Evolutionary conservation across 2,329 filamentous ascomycete genomes (phyloP).

Genomic region (Aspergillus neoniger): DNA sequence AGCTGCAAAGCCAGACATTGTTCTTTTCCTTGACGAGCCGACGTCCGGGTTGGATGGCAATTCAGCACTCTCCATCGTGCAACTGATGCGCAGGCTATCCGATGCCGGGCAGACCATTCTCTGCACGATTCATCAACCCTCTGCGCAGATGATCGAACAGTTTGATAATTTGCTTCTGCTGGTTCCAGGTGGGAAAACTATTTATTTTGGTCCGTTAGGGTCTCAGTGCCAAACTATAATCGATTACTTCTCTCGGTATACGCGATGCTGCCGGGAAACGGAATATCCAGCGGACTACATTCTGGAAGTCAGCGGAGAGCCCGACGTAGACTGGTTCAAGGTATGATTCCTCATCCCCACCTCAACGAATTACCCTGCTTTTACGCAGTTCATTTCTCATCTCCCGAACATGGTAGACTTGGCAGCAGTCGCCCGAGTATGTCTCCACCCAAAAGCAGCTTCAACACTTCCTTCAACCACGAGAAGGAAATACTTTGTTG

Average conservation of each 20-base stretch:
- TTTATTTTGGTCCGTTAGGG: conserved; percentile 48
- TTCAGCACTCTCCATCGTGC: conserved; percentile 58
- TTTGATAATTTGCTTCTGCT: conserved; percentile 58
- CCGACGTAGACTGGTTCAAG: no score
- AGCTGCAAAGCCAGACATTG: conserved; percentile 44
- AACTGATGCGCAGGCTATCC: conserved; percentile 58
- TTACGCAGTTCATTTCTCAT: no score
- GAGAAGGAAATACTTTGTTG: not conserved
- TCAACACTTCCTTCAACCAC: no score
- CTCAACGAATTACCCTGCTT: no score
- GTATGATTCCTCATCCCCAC: no score
- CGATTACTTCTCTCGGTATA: conserved; percentile 7
- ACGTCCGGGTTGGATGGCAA: conserved; percentile 58
- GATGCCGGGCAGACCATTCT: conserved; percentile 56
- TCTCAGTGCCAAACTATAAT: conserved; percentile 15
- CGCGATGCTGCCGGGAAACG: not conserved
- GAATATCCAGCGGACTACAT: conserved; percentile 13
- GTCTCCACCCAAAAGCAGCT: no score
- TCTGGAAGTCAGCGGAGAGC: conserved; percentile 36
- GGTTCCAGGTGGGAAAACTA: conserved; percentile 52
- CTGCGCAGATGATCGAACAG: conserved; percentile 53
- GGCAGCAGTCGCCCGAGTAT: no score
- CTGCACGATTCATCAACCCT: conserved; percentile 61
- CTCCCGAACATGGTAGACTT: no score
- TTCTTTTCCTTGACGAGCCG: conserved; percentile 62